These are phyloP conservation scores for Trypanosoma vivax DNA, from an alignment of 208 protist genomes.

Conservation along the genomic window DNA sequence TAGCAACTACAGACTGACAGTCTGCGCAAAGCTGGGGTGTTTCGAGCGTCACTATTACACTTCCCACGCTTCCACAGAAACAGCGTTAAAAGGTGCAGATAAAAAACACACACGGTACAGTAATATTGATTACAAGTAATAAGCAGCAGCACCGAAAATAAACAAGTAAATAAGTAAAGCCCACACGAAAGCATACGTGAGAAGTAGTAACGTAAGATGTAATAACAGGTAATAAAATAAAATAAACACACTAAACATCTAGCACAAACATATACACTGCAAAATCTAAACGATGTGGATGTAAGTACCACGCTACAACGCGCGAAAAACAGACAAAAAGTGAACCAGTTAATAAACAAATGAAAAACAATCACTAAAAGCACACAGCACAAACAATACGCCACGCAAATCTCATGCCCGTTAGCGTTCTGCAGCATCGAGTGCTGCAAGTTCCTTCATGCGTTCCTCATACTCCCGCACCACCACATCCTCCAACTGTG, in stretches of 20 bases:
- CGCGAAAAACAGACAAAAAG: background rate
- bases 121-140: background rate
- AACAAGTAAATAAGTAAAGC: constrained; percentile 2
- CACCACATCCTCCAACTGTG: background rate
- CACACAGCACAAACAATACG: constrained; percentile 1
- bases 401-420: constrained; percentile 10
- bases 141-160: background rate
- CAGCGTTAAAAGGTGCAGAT: background rate
- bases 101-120: background rate
- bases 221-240: background rate
- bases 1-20: background rate
- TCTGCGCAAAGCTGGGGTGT: too few relatives aligned
- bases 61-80: background rate
- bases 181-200: background rate
- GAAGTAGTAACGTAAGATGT: background rate
- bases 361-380: constrained; percentile 11
- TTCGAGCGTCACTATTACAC: too few relatives aligned
- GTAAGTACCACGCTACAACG: background rate
- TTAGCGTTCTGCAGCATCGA: constrained; percentile 16
- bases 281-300: too few relatives aligned
- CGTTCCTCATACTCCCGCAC: constrained; percentile 21
- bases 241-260: background rate
- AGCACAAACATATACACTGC: background rate
- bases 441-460: constrained; percentile 38
- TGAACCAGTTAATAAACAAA: background rate